Evolutionary conservation across 495 filamentous ascomycete genomes (phyloP), one percentile per base, ranked within the genome.

Genomic region (Durotheca rogersii): DNA sequence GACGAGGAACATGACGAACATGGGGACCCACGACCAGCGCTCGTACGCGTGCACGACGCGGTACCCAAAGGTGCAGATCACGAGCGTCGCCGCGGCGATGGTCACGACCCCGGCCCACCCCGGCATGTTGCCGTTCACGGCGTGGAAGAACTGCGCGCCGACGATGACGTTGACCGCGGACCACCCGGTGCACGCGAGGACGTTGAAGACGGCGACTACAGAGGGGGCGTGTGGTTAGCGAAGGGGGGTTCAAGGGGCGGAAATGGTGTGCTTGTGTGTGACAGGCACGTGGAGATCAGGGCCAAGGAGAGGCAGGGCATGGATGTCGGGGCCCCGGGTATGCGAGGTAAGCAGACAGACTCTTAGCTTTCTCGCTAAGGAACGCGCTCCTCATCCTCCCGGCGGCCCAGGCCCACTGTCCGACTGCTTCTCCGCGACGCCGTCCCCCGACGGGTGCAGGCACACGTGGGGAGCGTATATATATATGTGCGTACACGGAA

Each of bases 21-120:
- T 82, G 0, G 88, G 88, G 47, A 90, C 82, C 85, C 86, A 90
- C 11, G 83, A 84, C 75, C 79, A 92, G 53, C 79, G 82, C 58
- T 92, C 88, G 68, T 91, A 91, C 4, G 65, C 53, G 65, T 92
- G 89, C n/a, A 94, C 86, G 27, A 90, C 74, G 56, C 83, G 86
- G 70, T 92, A 91, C 27, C 87, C 87, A 58, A 88, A 88, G 23
- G 86, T 74, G 18, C 82, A 86, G 53, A 91, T 76, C 20, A 87
- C 33, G 21, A 90, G 76, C 1, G 89, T 91, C 55, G 77, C 78
- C 42, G 84, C 64, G 21, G 86, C 81, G 55, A 91, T 88, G 60
- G 90, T 80, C 23, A 92, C 74, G 53, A 94, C 87, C 34, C 86
- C 88, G 6, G 86, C 87, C 63, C 68, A 88, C 43, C 87, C 85